phyloP scores from a whole-genome alignment of 2,329 filamentous ascomycete species.

The Pseudocercospora pini-densiflorae region DNA sequence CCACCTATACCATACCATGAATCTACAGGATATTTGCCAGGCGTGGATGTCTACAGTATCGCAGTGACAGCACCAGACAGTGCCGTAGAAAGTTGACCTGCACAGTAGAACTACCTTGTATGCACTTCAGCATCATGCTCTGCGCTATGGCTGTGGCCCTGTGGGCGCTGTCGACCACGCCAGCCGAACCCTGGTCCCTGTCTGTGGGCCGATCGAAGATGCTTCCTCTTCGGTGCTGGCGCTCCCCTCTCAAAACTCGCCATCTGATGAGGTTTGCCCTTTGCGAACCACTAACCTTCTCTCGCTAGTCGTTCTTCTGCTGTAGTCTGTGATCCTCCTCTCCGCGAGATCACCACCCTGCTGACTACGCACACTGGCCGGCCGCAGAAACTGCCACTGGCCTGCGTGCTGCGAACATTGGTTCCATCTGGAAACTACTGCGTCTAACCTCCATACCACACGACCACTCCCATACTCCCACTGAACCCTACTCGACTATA shows the following conservation, averaged over 20 bases:
- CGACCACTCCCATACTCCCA: not conserved
- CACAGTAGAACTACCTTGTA: not conserved
- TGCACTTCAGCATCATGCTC: not conserved
- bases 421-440: slow-evolving; percentile 4
- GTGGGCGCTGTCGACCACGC: not conserved
- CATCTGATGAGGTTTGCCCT: not conserved
- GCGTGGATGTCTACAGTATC: no score
- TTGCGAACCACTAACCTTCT: not conserved
- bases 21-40: no score
- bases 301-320: not conserved
- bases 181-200: not conserved
- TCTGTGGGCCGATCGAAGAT: slow-evolving; percentile 10
- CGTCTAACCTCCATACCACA: not conserved
- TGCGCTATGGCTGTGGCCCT: not conserved
- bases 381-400: not conserved
- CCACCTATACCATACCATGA: no score
- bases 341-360: slow-evolving; percentile 2
- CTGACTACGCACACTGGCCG: slow-evolving; percentile 3
- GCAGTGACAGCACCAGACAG: no score
- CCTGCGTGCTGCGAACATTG: not conserved
- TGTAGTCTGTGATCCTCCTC: not conserved
- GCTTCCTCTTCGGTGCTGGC: slow-evolving; percentile 7
- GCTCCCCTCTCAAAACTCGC: not conserved
- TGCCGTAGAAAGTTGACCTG: not conserved
- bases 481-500: not conserved